phyloP scores from a whole-genome alignment of 805 yeast species.

The Blastobotrys chiropterorum region DNA sequence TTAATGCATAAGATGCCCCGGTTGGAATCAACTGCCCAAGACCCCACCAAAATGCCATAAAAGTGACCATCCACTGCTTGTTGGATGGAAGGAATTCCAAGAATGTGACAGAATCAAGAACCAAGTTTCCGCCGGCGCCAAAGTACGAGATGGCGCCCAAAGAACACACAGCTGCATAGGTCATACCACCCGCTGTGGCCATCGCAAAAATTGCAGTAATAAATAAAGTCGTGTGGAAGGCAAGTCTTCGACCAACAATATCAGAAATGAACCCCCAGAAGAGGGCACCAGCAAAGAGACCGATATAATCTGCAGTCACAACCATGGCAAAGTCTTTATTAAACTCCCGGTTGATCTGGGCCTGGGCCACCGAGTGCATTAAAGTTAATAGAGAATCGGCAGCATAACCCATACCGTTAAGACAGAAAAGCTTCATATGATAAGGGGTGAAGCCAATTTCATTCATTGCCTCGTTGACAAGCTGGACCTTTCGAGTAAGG shows the following conservation, averaged over 20 bases:
- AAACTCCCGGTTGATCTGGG: slow-evolving; percentile 43
- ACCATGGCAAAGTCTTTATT: slow-evolving; percentile 30
- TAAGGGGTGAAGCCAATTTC: slow-evolving; percentile 56
- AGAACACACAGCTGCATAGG: slow-evolving; percentile 43
- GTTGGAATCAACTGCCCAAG: slow-evolving; percentile 51
- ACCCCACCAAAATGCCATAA: slow-evolving; percentile 56
- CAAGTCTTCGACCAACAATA: slow-evolving; percentile 45
- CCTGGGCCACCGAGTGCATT: slow-evolving; percentile 41
- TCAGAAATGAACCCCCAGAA: slow-evolving; percentile 53
- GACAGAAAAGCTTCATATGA: slow-evolving; percentile 41
- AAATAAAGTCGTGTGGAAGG: slow-evolving; percentile 44
- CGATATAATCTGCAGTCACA: slow-evolving; percentile 42
- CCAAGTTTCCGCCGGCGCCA: slow-evolving; percentile 52
- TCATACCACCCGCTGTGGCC: slow-evolving; percentile 44
- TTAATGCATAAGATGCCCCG: slow-evolving; percentile 48
- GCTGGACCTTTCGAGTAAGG: slow-evolving; percentile 9
- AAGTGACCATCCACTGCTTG: slow-evolving; percentile 44
- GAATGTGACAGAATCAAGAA: slow-evolving; percentile 46
- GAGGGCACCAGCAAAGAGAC: slow-evolving; percentile 45
- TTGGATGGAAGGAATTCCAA: slow-evolving; percentile 46
- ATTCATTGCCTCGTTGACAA: slow-evolving; percentile 49
- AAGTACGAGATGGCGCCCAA: slow-evolving; percentile 30
- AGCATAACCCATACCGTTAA: slow-evolving; percentile 51
- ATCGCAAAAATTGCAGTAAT: slow-evolving; percentile 45
- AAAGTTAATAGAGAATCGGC: slow-evolving; percentile 47